A percentile compares a stretch with the other conserved stretches of the same genome.
Conservation (phyloP, 139 green algal genomes). For the Picochlorum sp. region DNA sequence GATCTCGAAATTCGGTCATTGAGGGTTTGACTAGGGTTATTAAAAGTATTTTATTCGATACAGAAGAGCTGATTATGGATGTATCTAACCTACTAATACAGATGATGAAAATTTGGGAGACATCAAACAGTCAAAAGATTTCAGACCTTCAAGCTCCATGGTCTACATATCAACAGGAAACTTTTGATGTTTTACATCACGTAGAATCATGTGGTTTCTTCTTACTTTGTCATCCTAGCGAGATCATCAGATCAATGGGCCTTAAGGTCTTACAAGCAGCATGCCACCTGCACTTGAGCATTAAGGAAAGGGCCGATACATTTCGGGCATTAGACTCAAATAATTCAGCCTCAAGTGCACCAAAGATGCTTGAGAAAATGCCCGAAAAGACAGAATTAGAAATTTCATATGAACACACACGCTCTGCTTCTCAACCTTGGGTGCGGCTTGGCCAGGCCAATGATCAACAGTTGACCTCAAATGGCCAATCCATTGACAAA, state of each 20-base stretch:
- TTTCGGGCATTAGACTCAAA: too few relatives aligned
- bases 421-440: too few relatives aligned
- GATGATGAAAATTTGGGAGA: neutral
- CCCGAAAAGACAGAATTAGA: too few relatives aligned
- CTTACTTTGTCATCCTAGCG: neutral
- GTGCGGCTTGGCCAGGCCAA: too few relatives aligned
- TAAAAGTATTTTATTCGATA: slow-evolving; percentile 56
- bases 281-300: neutral
- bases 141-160: neutral
- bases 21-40: slow-evolving; percentile 39
- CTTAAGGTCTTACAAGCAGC: neutral
- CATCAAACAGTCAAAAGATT: neutral
- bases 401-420: too few relatives aligned
- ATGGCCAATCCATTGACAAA: too few relatives aligned
- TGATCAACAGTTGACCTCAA: too few relatives aligned
- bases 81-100: neutral
- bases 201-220: neutral
- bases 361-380: too few relatives aligned
- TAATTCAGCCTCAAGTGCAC: too few relatives aligned
- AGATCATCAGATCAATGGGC: neutral
- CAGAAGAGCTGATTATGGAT: slow-evolving; percentile 33
- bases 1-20: slow-evolving; percentile 51
- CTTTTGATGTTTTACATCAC: neutral
- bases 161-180: neutral
- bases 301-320: neutral